Base-by-base conservation (phyloP, 75 land plant genomes). In the Sequoia sempervirens region DNA sequence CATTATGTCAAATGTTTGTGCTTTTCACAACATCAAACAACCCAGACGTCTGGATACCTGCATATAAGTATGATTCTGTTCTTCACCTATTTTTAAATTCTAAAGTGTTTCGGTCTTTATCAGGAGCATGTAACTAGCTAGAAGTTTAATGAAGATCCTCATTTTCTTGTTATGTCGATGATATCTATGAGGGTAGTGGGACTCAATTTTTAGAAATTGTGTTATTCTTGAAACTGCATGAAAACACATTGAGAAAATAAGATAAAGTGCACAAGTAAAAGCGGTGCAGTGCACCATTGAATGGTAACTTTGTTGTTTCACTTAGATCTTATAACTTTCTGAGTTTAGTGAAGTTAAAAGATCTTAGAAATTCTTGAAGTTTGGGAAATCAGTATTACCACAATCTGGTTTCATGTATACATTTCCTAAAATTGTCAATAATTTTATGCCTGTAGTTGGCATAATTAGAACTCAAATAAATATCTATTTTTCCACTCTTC, bases 11-110 rank as follows among this genome's bases (percentile, higher is more conserved):
- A 58, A 96, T 96, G 98, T 90, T 95, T 88, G 88, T 96, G 81
- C 87, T 96, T 32, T 96, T 96, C 82, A 96, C 98, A 69, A 96
- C 98, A 56, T 93, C 98, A 83, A 96, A 96, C 84, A 96, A 93
- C 85, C 98, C 98, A 34, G 94, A 94, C 87, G 92, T 90, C 26
- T 96, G 98, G 98, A 83, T 96, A 83, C 98, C 98, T 73, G 98
- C 98, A 80, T 96, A 96, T 93, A 94, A 93, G 98, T 96, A 88
- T 86, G n/a, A 26, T 78, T 78, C 80, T 78, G 45, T 78, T 78
- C 50, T n/a, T 78, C n/a, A 43, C 7, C 43, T 75, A 40, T 17
- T 64, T 72, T 78, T 3, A 40, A 78, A 3, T 45, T 78, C 4
- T 45, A 45, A 78, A 43, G 20, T 10, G 40, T 45, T 78, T 34